These are phyloP conservation scores for Brassica nigra DNA, from an alignment of 345 rosid genomes.

Conservation along the genomic window DNA sequence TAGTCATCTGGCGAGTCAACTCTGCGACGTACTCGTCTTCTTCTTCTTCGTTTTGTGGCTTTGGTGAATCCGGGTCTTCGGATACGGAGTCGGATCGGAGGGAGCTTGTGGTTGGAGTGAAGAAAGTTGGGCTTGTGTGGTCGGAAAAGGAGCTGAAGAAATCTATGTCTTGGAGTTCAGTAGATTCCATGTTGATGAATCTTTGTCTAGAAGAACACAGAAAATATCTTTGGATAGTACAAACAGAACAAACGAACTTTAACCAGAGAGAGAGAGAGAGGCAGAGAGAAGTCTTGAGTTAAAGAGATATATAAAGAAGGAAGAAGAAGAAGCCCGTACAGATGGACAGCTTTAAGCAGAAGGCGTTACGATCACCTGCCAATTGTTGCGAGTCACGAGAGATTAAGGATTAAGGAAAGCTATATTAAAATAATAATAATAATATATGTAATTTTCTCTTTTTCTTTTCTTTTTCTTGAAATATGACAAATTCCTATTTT, in stretches of 20 bases:
- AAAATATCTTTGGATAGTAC: constrained; percentile 7
- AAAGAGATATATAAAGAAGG: constrained; percentile 18
- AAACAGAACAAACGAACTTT: constrained; percentile 16
- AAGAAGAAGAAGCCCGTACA: constrained; percentile 21
- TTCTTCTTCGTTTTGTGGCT: constrained; percentile 41
- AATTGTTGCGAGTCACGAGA: constrained; percentile 41
- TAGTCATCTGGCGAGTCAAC: constrained; percentile 84
- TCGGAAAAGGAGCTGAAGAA: constrained; percentile 28
- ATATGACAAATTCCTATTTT: constrained; percentile 3
- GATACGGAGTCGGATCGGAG: constrained; percentile 12
- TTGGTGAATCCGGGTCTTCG: constrained; percentile 20
- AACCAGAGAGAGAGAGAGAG: constrained; percentile 10
- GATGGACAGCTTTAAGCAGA: constrained; percentile 27
- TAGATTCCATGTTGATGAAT: constrained; percentile 41
- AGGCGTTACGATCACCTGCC: constrained; percentile 44
- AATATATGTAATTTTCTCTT: not conserved
- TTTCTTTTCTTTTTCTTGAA: not conserved
- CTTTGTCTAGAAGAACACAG: not conserved
- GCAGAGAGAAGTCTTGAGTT: constrained; percentile 1
- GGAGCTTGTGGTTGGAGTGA: constrained; percentile 38
- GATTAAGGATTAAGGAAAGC: constrained; percentile 26
- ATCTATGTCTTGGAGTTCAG: constrained; percentile 34
- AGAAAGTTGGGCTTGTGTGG: constrained; percentile 21
- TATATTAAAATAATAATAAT: not conserved
- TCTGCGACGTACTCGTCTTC: constrained; percentile 62